Percentiles rank a stretch among this genome's conserved stretches.
Evolutionary conservation across 2,329 filamentous ascomycete species (phyloP).

Genomic region (Aspergillus floridensis): DNA sequence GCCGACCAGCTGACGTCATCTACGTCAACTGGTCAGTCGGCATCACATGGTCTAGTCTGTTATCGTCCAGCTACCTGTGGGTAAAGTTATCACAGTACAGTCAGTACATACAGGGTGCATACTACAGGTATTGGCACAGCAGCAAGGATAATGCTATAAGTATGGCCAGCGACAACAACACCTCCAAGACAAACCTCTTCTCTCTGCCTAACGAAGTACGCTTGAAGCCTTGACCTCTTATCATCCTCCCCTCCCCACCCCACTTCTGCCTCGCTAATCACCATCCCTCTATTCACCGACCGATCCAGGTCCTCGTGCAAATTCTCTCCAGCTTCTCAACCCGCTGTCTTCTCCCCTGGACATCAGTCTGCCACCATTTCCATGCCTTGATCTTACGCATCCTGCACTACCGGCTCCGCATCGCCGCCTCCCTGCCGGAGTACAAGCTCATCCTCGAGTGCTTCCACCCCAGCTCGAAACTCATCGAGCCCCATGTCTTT

Average conservation of each 20-base stretch:
- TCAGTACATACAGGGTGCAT: neutral
- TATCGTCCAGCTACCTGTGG: too few species aligned
- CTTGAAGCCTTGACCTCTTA: neutral
- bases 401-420: constrained; percentile 62
- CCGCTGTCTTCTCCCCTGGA: constrained; percentile 55
- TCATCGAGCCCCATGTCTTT: constrained; percentile 66
- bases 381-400: constrained; percentile 62
- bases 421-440: constrained; percentile 57
- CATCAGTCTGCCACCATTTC: constrained; percentile 61
- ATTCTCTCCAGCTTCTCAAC: constrained; percentile 52
- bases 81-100: too few species aligned
- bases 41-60: neutral
- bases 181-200: constrained; percentile 18
- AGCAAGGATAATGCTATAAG: neutral
- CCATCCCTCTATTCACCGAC: neutral
- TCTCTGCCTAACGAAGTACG: constrained; percentile 38
- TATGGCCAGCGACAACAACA: neutral
- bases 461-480: constrained; percentile 68
- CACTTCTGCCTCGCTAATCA: neutral
- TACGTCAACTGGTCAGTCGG: neutral
- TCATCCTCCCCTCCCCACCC: neutral
- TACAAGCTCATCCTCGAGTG: constrained; percentile 74
- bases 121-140: neutral
- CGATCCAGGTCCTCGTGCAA: constrained; percentile 50
- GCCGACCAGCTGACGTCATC: neutral